These are phyloP conservation scores for Fusarium humuli DNA, from an alignment of 2,329 filamentous ascomycete genomes.

Conservation along the genomic window DNA sequence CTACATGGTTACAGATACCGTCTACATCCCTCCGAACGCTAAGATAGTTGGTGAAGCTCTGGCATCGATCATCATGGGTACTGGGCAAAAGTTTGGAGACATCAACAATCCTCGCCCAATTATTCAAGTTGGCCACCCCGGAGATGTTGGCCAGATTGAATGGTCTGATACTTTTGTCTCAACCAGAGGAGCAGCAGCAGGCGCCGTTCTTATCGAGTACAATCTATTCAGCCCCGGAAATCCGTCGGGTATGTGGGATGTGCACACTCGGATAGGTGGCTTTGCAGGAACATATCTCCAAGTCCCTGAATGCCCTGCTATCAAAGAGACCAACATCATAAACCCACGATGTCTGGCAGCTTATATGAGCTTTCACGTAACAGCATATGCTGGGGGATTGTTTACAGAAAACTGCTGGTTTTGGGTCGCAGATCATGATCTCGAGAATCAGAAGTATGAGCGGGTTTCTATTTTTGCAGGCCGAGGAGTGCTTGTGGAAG, in stretches of 20 bases:
- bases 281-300: conserved; percentile 76
- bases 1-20: conserved; percentile 69
- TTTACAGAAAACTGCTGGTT: conserved; percentile 61
- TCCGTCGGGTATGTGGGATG: conserved; percentile 76
- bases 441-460: conserved; percentile 61
- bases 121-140: conserved; percentile 72
- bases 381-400: conserved; percentile 52
- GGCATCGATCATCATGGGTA: conserved; percentile 65
- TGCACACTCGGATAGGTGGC: conserved; percentile 80
- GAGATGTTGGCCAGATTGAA: conserved; percentile 74
- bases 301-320: conserved; percentile 73
- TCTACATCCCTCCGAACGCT: conserved; percentile 60
- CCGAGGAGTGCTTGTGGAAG: conserved; percentile 62
- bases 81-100: conserved; percentile 67
- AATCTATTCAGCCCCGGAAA: conserved; percentile 67
- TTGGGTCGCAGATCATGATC: conserved; percentile 65
- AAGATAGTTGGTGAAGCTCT: conserved; percentile 71
- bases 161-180: conserved; percentile 78
- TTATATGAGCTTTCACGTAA: conserved; percentile 59
- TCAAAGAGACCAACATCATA: conserved; percentile 47
- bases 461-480: conserved; percentile 65
- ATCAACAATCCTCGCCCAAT: conserved; percentile 71
- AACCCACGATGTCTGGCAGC: conserved; percentile 55
- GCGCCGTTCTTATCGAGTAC: conserved; percentile 78
- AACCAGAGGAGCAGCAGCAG: conserved; percentile 73